phyloP scores from a whole-genome alignment of 306 rosid species.

The Acacia confusa region DNA sequence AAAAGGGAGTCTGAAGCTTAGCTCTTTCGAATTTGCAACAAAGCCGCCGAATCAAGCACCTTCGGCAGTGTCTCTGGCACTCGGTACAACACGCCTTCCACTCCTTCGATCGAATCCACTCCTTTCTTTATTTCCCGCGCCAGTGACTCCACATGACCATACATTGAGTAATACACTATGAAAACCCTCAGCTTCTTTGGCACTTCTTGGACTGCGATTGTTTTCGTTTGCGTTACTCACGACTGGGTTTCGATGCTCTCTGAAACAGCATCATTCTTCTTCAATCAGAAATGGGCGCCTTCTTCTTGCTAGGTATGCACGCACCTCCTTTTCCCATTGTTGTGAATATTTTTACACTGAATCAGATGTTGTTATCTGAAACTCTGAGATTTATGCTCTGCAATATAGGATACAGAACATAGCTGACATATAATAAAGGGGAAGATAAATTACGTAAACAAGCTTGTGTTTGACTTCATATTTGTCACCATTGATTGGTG shows the following conservation, averaged over 20 bases:
- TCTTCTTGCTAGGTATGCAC: conserved; percentile 16
- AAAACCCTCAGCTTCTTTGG: not conserved
- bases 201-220: not conserved
- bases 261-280: not conserved
- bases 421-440: not conserved
- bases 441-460: not conserved
- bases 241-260: not conserved
- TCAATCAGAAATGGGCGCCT: not conserved
- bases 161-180: conserved; percentile 12
- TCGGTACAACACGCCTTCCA: not conserved
- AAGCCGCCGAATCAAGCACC: no score
- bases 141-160: not conserved
- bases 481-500: no score
- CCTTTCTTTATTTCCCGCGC: not conserved
- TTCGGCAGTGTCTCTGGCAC: conserved; percentile 7
- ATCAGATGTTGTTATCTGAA: not conserved
- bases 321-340: conserved; percentile 19
- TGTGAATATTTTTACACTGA: not conserved
- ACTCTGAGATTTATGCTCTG: not conserved
- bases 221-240: not conserved
- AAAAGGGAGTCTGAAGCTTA: no score
- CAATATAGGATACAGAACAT: no score
- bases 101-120: conserved; percentile 1
- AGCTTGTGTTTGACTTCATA: conserved; percentile 11
- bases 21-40: no score